These are phyloP conservation scores for Aureobasidium sp. DNA, from an alignment of 2,329 filamentous ascomycete species.

Conservation along the genomic window DNA sequence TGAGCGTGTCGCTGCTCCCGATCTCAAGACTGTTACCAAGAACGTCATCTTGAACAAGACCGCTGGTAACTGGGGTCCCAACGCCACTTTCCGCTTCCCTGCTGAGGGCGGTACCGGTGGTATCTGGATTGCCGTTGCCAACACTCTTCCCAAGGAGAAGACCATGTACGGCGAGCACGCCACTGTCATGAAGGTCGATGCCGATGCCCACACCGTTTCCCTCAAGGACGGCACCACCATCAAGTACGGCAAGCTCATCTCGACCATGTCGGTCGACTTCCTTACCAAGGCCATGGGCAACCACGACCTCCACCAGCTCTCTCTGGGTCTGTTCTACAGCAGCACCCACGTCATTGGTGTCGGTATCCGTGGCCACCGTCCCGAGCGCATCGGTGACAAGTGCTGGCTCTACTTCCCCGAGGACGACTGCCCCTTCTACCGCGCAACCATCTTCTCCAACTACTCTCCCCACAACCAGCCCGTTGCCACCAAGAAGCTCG, in stretches of 20 bases:
- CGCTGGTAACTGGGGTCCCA: slow-evolving; percentile 95
- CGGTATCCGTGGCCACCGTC: slow-evolving; percentile 81
- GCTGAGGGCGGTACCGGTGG: slow-evolving; percentile 91
- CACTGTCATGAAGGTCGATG: slow-evolving; percentile 78
- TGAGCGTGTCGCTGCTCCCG: slow-evolving; percentile 93
- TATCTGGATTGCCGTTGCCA: slow-evolving; percentile 96
- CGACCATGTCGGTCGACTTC: slow-evolving; percentile 91
- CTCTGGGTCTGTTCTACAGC: slow-evolving; percentile 92
- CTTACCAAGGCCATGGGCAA: slow-evolving; percentile 83
- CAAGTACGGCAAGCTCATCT: slow-evolving; percentile 85
- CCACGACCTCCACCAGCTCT: slow-evolving; percentile 69
- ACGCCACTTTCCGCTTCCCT: slow-evolving; percentile 97
- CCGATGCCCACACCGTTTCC: slow-evolving; percentile 71
- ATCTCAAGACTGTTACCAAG: slow-evolving; percentile 85
- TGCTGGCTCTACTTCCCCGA: slow-evolving; percentile 99
- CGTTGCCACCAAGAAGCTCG: slow-evolving; percentile 68
- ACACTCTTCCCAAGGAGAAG: slow-evolving; percentile 87
- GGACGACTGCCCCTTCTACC: slow-evolving; percentile 98
- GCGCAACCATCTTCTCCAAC: slow-evolving; percentile 99
- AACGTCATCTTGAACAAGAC: slow-evolving; percentile 96
- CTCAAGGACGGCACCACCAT: slow-evolving; percentile 80
- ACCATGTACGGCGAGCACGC: slow-evolving; percentile 80
- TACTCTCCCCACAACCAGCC: slow-evolving; percentile 99
- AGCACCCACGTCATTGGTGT: slow-evolving; percentile 96
- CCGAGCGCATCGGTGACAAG: slow-evolving; percentile 96